Conservation (phyloP, 2,329 filamentous ascomycete genomes). For the Apiospora marii region DNA sequence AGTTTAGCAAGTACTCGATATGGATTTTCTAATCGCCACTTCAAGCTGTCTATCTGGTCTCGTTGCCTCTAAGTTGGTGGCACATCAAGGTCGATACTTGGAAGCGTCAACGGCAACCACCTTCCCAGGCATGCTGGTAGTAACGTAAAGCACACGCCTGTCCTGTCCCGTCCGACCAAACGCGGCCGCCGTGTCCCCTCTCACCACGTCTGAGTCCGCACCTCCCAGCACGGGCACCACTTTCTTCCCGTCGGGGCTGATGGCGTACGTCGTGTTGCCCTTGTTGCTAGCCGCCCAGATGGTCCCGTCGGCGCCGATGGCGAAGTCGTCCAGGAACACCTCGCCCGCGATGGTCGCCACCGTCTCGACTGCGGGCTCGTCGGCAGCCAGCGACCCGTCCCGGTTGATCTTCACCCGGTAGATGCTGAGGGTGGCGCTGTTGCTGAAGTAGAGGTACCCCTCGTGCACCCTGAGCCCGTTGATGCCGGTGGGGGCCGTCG, state of each 20-base stretch:
- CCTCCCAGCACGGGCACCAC: background rate
- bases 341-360: background rate
- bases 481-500: slow-evolving; percentile 27
- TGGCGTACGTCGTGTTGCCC: slow-evolving; percentile 27
- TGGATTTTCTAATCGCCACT: too few relatives aligned
- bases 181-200: background rate
- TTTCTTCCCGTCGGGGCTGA: slow-evolving; percentile 10
- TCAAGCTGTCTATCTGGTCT: too few relatives aligned
- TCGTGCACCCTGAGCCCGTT: slow-evolving; percentile 34
- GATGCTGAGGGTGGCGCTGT: slow-evolving; percentile 29
- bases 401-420: slow-evolving; percentile 29
- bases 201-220: background rate
- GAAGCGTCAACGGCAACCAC: slow-evolving; percentile 4
- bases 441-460: slow-evolving; percentile 35
- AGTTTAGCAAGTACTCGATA: background rate
- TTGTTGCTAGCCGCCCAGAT: slow-evolving; percentile 30
- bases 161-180: slow-evolving; percentile 19
- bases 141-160: background rate
- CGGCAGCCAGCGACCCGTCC: background rate
- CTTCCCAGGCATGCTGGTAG: background rate
- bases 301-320: slow-evolving; percentile 13
- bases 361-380: background rate
- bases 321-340: slow-evolving; percentile 17
- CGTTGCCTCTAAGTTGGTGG: too few relatives aligned
- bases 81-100: background rate